Evolutionary conservation across 257 asterid genomes (phyloP), one percentile per base, ranked within the genome.

Genomic region (Solanum appendiculatum): DNA sequence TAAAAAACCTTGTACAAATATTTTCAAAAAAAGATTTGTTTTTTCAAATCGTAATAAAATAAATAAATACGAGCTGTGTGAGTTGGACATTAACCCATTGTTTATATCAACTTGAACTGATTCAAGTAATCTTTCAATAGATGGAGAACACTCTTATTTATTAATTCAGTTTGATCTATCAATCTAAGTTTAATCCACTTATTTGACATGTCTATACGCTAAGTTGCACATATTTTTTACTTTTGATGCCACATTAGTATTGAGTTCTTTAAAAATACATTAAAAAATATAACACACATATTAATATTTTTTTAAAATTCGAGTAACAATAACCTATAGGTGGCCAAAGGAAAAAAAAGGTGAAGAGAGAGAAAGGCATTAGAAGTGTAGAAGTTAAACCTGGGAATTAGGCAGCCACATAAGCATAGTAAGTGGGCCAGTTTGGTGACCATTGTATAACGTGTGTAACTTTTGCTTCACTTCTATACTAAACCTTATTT

Each of bases 401-500:
- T 63, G 51, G 48, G 13, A 34, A 77, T 29, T 21, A 27, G 29
- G 74, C 48, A 81, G 88, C 88, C 91, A 88, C 37, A 70, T 86
- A 88, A 60, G 89, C 64, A 84, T 84, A 31, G 33, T 51, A 48
- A 48, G 40, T 42, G 87, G 82, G 91, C 86, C 73, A 46, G 87
- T 81, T 56, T 9, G 21, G 31, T 70, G 88, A 89, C 87, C 74
- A 83, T 34, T 74, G 86, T 86, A 84, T 86, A 74, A 66, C 84
- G 89, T 82, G 56, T 80, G 9, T 88, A 11, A 69, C 90, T 88
- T 87, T 90, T 85, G 92, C 92, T 88, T 92, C 83, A 88, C 91
- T 89, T 83, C 85, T 86, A 29, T 85, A 88, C 87, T 16, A 2
- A 48, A 25, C 83, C 37, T 42, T 42, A 42, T 51, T 77, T 77